These are phyloP conservation scores for Crucihimalaya himalaica DNA, from an alignment of 345 rosid genomes.

Conservation along the genomic window DNA sequence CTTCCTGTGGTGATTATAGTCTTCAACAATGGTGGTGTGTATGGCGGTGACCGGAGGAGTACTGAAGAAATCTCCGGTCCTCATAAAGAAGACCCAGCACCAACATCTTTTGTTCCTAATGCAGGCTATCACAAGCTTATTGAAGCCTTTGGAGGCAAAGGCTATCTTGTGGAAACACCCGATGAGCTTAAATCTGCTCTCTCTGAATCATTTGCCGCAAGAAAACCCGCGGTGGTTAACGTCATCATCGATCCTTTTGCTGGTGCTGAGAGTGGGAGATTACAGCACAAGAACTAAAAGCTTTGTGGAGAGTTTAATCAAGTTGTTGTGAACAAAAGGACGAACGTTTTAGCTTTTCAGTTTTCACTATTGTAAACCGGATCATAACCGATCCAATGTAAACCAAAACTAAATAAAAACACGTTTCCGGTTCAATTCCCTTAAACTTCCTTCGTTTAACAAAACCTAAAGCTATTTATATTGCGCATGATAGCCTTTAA, in stretches of 20 bases:
- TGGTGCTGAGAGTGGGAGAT: constrained; percentile 94
- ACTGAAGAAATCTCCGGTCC: constrained; percentile 86
- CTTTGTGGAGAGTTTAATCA: constrained; percentile 19
- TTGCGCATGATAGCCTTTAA: neutral
- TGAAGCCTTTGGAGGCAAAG: constrained; percentile 93
- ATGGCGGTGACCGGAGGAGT: constrained; percentile 92
- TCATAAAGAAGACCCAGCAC: constrained; percentile 88
- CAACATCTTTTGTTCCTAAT: constrained; percentile 89
- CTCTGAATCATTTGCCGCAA: constrained; percentile 66
- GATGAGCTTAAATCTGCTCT: constrained; percentile 80
- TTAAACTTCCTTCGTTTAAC: neutral
- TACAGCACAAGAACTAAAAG: constrained; percentile 91
- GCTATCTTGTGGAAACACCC: constrained; percentile 84
- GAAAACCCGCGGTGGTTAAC: constrained; percentile 83
- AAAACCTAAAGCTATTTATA: constrained; percentile 20
- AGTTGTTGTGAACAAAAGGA: neutral
- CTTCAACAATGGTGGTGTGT: constrained; percentile 97
- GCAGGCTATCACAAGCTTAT: constrained; percentile 83
- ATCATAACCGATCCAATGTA: neutral
- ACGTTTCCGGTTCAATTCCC: neutral
- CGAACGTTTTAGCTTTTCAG: neutral
- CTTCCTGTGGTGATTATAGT: constrained; percentile 91
- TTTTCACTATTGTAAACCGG: constrained; percentile 5
- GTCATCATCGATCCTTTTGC: constrained; percentile 86
- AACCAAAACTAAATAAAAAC: constrained; percentile 20